Conservation (phyloP, 176 grass and related monocot genomes). For the Zizania latifolia region DNA sequence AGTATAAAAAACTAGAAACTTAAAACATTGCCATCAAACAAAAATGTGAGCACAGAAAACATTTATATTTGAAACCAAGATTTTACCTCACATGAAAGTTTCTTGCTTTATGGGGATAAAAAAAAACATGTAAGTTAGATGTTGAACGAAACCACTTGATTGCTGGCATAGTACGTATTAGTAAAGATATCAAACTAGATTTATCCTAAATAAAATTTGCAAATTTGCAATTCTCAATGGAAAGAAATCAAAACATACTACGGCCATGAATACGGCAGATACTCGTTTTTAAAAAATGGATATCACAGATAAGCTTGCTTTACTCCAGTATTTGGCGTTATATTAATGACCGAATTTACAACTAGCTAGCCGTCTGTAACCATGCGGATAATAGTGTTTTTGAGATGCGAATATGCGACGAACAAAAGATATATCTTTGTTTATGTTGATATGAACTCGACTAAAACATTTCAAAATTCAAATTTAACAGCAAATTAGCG, state of each 20-base stretch:
- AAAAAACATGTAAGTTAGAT: not conserved
- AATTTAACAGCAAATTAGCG: not conserved
- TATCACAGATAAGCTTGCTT: not conserved
- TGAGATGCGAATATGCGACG: not conserved
- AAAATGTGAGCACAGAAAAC: not conserved
- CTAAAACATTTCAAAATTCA: not conserved
- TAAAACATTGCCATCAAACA: not conserved
- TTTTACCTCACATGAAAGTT: not conserved
- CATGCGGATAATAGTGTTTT: not conserved
- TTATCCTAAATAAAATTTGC: not conserved
- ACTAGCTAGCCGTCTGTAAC: not conserved
- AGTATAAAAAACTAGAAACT: not conserved
- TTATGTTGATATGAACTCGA: not conserved
- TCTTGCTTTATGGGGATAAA: not conserved
- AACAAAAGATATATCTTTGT: not conserved
- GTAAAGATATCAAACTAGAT: not conserved
- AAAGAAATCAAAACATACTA: not conserved
- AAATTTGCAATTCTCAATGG: not conserved
- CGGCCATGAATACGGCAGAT: not conserved
- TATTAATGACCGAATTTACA: not conserved
- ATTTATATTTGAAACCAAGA: not conserved
- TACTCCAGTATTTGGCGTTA: not conserved
- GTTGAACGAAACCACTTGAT: not conserved
- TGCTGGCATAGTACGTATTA: not conserved
- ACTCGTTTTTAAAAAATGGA: not conserved